phyloP scores from a whole-genome alignment of 345 rosid genomes.

The Gossypioides kirkii region DNA sequence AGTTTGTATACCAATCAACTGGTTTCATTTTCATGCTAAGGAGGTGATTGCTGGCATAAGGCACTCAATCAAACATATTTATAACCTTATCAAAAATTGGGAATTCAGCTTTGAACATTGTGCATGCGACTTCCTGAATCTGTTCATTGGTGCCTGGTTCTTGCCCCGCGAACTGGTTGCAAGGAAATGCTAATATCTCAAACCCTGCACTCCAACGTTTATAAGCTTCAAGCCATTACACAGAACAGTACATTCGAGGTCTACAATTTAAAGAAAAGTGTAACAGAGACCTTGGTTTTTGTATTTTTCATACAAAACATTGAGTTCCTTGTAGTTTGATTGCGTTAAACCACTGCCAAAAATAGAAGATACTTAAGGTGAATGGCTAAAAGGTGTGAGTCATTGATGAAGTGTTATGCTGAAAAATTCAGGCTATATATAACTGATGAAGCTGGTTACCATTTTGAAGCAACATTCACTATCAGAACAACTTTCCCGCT shows the following conservation, averaged over 20 bases:
- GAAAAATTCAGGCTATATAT: background rate
- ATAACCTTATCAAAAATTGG: constrained; percentile 85
- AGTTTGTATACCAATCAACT: background rate
- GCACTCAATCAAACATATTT: background rate
- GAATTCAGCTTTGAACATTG: constrained; percentile 87
- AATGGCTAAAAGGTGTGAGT: background rate
- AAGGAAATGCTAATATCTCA: constrained; percentile 88
- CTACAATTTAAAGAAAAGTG: background rate
- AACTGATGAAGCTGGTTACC: constrained; percentile 34
- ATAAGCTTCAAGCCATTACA: background rate
- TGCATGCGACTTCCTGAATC: constrained; percentile 75
- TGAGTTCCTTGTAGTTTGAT: constrained; percentile 86
- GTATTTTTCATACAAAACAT: constrained; percentile 69
- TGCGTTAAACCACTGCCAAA: constrained; percentile 73
- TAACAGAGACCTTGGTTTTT: constrained; percentile 54
- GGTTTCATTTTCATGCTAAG: background rate
- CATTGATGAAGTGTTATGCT: background rate
- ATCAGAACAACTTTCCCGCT: constrained; percentile 79
- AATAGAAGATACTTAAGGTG: background rate
- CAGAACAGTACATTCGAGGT: background rate
- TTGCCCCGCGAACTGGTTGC: constrained; percentile 91
- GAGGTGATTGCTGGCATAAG: background rate
- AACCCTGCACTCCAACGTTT: constrained; percentile 41
- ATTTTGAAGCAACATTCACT: constrained; percentile 93
- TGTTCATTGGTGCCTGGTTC: constrained; percentile 90